Conservation (phyloP, 495 filamentous ascomycete genomes). For the Trypethelium eluteriae region DNA sequence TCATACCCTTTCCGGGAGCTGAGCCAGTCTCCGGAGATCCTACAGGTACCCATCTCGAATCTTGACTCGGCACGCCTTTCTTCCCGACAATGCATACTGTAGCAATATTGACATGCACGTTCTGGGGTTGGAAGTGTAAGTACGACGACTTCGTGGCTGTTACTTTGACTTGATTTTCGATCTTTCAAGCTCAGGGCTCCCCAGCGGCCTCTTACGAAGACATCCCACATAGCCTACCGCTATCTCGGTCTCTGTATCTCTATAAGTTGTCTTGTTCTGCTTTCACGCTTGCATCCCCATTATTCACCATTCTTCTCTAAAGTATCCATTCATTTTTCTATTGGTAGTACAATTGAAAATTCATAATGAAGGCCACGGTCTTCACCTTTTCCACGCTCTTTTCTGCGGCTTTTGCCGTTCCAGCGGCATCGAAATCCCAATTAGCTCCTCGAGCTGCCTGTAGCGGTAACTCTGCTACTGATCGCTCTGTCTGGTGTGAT, state of each 20-base stretch:
- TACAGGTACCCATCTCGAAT: too few species aligned
- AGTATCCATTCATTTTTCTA: not conserved
- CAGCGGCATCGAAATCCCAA: not conserved
- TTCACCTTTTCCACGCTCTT: not conserved
- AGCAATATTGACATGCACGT: too few species aligned
- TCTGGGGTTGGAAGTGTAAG: too few species aligned
- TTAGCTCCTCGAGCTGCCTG: constrained; percentile 7
- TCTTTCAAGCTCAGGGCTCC: too few species aligned
- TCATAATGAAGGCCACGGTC: not conserved
- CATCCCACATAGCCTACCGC: too few species aligned
- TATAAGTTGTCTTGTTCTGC: not conserved
- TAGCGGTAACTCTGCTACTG: constrained; percentile 9
- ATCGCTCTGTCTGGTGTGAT: constrained; percentile 23
- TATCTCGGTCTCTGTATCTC: not conserved
- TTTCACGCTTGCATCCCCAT: not conserved
- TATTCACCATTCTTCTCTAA: not conserved
- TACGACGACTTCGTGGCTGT: too few species aligned
- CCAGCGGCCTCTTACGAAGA: too few species aligned
- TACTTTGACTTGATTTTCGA: too few species aligned
- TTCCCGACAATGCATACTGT: too few species aligned
- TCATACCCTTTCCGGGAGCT: too few species aligned
- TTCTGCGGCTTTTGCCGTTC: not conserved
- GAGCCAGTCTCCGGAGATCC: too few species aligned
- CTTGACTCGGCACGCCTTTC: too few species aligned
- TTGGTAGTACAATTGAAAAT: not conserved